These are phyloP conservation scores for Taphrina deformans DNA, from an alignment of 1,139 yeast species.

Conservation along the genomic window DNA sequence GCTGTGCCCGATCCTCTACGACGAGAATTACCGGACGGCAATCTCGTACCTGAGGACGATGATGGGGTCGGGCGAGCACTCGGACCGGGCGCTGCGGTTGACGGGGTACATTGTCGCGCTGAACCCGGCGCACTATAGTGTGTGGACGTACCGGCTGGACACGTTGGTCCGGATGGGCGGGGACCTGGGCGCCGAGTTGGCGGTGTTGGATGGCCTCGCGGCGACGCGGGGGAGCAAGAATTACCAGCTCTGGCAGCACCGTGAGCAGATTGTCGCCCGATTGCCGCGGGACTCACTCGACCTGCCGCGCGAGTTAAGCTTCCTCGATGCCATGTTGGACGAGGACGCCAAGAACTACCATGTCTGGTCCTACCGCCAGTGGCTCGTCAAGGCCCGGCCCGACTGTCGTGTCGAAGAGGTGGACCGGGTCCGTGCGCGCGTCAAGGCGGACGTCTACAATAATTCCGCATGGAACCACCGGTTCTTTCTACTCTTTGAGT, in stretches of 20 bases:
- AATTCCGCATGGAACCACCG: slow-evolving; percentile 95
- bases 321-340: slow-evolving; percentile 51
- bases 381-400: slow-evolving; percentile 42
- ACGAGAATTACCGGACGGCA: slow-evolving; percentile 62
- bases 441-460: slow-evolving; percentile 70
- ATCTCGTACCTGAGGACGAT: slow-evolving; percentile 67
- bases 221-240: slow-evolving; percentile 72
- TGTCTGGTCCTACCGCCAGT: slow-evolving; percentile 77
- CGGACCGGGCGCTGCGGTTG: slow-evolving; percentile 68
- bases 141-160: slow-evolving; percentile 75
- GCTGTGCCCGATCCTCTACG: slow-evolving; percentile 74
- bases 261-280: slow-evolving; percentile 50
- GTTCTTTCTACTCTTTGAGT: slow-evolving; percentile 51
- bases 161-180: slow-evolving; percentile 47
- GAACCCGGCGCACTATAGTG: slow-evolving; percentile 89
- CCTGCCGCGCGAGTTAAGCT: slow-evolving; percentile 37
- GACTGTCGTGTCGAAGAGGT: slow-evolving; percentile 52
- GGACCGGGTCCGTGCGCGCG: slow-evolving; percentile 47
- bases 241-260: slow-evolving; percentile 94
- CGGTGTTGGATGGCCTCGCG: slow-evolving; percentile 66
- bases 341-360: slow-evolving; percentile 89
- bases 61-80: slow-evolving; percentile 60
- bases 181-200: slow-evolving; percentile 54
- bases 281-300: background rate
- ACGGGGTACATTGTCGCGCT: slow-evolving; percentile 63